phyloP scores from a whole-genome alignment of 2,329 filamentous ascomycete genomes.

The Colletotrichum horii region DNA sequence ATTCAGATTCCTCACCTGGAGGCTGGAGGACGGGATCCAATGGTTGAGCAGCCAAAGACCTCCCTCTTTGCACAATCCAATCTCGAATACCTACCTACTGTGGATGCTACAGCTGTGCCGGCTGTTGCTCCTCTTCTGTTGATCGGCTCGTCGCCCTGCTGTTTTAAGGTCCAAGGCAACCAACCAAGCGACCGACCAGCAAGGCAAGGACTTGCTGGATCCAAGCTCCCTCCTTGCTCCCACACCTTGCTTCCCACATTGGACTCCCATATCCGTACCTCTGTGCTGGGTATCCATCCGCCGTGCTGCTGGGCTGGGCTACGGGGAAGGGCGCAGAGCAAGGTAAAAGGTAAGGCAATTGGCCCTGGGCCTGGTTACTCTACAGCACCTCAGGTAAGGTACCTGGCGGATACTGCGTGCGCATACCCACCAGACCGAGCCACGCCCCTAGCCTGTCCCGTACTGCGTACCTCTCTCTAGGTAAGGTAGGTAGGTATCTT shows the following conservation, averaged over 20 bases:
- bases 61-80: neutral
- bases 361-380: neutral
- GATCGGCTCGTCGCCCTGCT: neutral
- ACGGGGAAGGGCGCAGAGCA: neutral
- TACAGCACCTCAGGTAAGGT: constrained; percentile 1
- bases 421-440: constrained; percentile 21
- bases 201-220: constrained; percentile 12
- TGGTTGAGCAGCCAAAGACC: neutral
- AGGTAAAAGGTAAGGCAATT: neutral
- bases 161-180: neutral
- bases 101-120: neutral
- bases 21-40: neutral
- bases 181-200: neutral
- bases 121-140: neutral
- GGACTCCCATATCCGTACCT: neutral
- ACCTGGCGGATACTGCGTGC: neutral
- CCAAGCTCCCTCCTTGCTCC: constrained; percentile 21
- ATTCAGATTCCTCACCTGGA: neutral
- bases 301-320: constrained; percentile 3
- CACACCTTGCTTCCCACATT: neutral
- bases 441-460: constrained; percentile 14
- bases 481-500: too few species aligned
- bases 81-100: neutral
- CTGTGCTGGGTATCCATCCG: constrained; percentile 1
- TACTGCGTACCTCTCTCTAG: neutral